These are phyloP conservation scores for Aspergillus oerlinghausenensis DNA, from an alignment of 2,329 filamentous ascomycete species.

Conservation along the genomic window DNA sequence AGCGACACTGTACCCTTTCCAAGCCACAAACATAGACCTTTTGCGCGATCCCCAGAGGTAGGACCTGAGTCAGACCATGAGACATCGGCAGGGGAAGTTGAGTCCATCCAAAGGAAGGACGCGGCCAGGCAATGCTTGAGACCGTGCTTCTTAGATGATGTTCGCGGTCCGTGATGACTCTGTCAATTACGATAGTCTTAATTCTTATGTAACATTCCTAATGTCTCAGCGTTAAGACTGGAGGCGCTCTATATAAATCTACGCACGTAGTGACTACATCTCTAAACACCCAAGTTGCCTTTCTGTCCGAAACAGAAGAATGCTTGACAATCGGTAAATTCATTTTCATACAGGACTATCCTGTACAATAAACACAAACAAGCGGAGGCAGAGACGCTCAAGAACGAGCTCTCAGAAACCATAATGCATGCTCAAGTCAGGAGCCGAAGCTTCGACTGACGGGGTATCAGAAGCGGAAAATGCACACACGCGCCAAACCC, in stretches of 20 bases:
- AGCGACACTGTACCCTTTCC: not conserved
- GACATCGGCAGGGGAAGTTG: not conserved
- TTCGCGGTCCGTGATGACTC: conserved; percentile 3
- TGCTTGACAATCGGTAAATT: not conserved
- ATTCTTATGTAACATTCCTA: not conserved
- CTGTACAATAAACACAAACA: not conserved
- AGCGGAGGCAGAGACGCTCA: not conserved
- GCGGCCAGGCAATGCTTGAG: not conserved
- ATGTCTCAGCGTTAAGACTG: not conserved
- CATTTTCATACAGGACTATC: not conserved
- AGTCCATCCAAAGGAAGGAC: not conserved
- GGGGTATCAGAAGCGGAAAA: conserved; percentile 17
- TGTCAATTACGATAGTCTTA: not conserved
- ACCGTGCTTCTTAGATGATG: conserved; percentile 7
- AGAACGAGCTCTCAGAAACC: not conserved
- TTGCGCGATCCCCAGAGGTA: not conserved
- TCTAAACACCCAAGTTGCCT: not conserved
- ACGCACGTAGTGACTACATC: not conserved
- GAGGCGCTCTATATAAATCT: not conserved
- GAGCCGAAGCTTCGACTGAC: conserved; percentile 19
- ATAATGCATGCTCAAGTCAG: conserved; percentile 11
- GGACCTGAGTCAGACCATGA: not conserved
- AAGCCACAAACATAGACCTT: not conserved
- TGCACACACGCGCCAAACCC: conserved; percentile 6
- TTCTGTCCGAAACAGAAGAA: not conserved